Conservation (phyloP, 768 basidiomycete genomes). For the Mrakia blollopis region DNA sequence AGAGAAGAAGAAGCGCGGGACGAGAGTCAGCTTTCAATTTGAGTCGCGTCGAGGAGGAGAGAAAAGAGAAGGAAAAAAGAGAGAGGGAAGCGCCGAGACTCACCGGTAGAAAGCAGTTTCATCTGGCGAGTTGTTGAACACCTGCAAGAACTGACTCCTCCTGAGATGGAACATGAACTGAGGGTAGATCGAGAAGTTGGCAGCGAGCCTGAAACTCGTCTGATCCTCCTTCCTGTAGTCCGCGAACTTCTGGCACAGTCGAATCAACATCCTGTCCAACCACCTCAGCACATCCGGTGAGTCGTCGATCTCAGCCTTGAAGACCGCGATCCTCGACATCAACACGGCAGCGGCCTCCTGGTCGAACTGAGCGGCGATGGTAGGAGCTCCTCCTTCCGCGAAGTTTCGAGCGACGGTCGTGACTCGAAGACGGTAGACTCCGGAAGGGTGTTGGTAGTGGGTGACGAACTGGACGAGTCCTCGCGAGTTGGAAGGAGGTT, state of each 20-base stretch:
- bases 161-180: conserved; percentile 99
- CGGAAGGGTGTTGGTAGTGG: conserved; percentile 94
- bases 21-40: neutral
- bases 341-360: conserved; percentile 96
- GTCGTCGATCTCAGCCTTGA: conserved; percentile 99
- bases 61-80: neutral
- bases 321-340: conserved; percentile 97
- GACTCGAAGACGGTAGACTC: conserved; percentile 91
- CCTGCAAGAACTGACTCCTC: conserved; percentile 95
- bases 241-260: conserved; percentile 97
- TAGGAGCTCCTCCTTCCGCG: conserved; percentile 92
- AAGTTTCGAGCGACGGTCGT: conserved; percentile 97
- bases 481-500: conserved; percentile 75
- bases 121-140: conserved; percentile 99
- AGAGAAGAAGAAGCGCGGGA: too few relatives aligned
- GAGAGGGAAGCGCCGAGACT: conserved; percentile 36
- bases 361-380: conserved; percentile 89
- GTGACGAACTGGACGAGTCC: conserved; percentile 98
- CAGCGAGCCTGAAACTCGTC: conserved; percentile 79
- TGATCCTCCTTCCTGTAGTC: conserved; percentile 98
- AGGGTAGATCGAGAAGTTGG: conserved; percentile 98
- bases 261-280: conserved; percentile 97
- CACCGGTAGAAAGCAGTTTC: conserved; percentile 97
- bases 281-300: conserved; percentile 92
- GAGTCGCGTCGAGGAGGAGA: conserved; percentile 17